Evolutionary conservation across 2,329 filamentous ascomycete species (phyloP), one percentile per base, ranked within the genome.

Genomic region (Fusarium zealandicum): DNA sequence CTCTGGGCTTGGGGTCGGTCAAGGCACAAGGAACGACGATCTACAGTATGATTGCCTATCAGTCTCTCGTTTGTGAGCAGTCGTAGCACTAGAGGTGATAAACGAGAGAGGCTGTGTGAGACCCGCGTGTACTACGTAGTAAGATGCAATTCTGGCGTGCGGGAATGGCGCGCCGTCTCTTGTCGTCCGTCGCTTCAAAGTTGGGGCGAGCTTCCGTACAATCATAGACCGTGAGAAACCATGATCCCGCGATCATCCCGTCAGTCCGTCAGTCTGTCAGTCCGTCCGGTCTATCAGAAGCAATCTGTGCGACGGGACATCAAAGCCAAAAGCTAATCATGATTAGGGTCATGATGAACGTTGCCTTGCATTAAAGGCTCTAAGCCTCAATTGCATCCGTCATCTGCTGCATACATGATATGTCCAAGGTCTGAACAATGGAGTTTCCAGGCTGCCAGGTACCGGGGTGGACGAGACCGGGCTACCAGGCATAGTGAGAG

Each of bases 371-470:
- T 64, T 43, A 48, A 50, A 52, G 52, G 55, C 45, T 32, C 30
- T 51, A 54, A 67, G 65, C 64, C 60, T 65, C 61, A 53, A 67
- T 51, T 47, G 56, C 61, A 55, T 54, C 64, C 61, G 64, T 64
- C 63, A 63, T 59, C 59, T 45, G 35, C 45, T 45, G 51, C 58
- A 61, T 64, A 58, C 55, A 42, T 44, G 49, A 52, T 62, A 53
- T 39, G 32, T 51, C 32, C 41, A 20, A 44, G 17, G 55, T 22
- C 40, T 46, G 30, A 51, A 25, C 22, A 25, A 59, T 32, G 35
- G 48, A 48, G 59, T 35, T 36, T 39, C 48, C 45, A 35, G 35
- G 59, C 33, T 36, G 36, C 48, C 45, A 35, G 35, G 41, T 45
- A 41, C 36, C 38, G 41, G 53, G 56, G 59, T 56, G 35, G 35